Percentiles rank a stretch among this genome's conserved stretches.
These are phyloP conservation scores for Penicillium psychrofluorescens DNA, from an alignment of 495 filamentous ascomycete genomes.

Conservation along the genomic window DNA sequence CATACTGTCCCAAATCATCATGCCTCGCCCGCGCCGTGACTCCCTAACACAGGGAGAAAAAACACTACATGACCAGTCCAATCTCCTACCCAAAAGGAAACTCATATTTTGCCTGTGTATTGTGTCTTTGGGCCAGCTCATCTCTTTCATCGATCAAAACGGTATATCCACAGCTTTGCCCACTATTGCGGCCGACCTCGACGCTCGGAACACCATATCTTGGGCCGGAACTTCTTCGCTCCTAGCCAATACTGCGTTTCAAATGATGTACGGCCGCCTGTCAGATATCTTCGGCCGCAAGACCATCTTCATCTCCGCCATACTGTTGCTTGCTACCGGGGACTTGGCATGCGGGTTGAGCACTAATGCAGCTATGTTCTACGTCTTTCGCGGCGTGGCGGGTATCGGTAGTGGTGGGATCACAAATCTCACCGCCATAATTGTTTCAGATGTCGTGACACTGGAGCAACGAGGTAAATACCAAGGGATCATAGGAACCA, in stretches of 20 bases:
- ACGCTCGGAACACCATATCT: slow-evolving; percentile 49
- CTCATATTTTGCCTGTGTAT: neutral
- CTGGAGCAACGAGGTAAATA: slow-evolving; percentile 33
- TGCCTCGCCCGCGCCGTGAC: slow-evolving; percentile 3
- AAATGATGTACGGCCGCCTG: slow-evolving; percentile 46
- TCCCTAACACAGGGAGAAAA: neutral
- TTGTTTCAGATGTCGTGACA: slow-evolving; percentile 36
- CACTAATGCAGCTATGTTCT: slow-evolving; percentile 36
- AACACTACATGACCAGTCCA: neutral
- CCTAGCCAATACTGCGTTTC: slow-evolving; percentile 59
- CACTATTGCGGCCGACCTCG: slow-evolving; percentile 47
- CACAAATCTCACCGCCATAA: slow-evolving; percentile 34
- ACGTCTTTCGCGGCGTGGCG: slow-evolving; percentile 41
- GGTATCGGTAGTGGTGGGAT: slow-evolving; percentile 42
- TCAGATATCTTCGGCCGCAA: slow-evolving; percentile 50
- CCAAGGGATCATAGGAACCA: slow-evolving; percentile 29
- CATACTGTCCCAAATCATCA: slow-evolving; percentile 1
- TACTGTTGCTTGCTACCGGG: slow-evolving; percentile 38
- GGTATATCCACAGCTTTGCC: slow-evolving; percentile 48
- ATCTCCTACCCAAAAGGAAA: neutral
- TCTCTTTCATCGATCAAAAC: slow-evolving; percentile 56
- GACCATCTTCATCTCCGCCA: slow-evolving; percentile 31
- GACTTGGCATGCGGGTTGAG: slow-evolving; percentile 42
- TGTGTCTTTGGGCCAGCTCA: slow-evolving; percentile 14
- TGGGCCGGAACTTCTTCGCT: slow-evolving; percentile 68